These are phyloP conservation scores for Pseudogymnoascus sp. DNA, from an alignment of 2,329 filamentous ascomycete genomes.

Conservation along the genomic window DNA sequence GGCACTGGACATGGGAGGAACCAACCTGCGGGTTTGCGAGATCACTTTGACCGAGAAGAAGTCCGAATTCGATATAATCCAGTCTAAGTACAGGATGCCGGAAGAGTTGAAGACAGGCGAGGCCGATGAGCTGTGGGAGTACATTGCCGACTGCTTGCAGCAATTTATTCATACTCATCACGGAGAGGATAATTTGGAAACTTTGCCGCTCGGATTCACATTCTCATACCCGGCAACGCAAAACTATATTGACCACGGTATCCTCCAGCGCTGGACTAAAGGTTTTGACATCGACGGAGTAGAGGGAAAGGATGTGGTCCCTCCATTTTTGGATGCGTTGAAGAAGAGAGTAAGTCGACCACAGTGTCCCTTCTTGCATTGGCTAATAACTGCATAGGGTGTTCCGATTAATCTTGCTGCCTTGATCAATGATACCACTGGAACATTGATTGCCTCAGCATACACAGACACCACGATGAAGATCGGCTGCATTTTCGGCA, in stretches of 20 bases:
- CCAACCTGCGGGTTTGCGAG: constrained; percentile 89
- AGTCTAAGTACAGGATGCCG: constrained; percentile 93
- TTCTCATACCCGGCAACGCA: constrained; percentile 94
- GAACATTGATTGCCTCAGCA: constrained; percentile 88
- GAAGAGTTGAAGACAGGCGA: constrained; percentile 82
- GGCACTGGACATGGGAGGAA: constrained; percentile 91
- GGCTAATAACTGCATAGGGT: constrained; percentile 42
- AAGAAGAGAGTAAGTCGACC: constrained; percentile 49
- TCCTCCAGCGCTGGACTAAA: constrained; percentile 94
- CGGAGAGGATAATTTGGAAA: constrained; percentile 52
- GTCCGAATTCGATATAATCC: constrained; percentile 87
- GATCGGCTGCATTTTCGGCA: constrained; percentile 97
- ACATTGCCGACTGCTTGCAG: constrained; percentile 84
- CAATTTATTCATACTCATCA: constrained; percentile 87
- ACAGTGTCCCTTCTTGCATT: neutral
- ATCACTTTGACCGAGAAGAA: constrained; percentile 80
- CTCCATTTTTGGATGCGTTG: constrained; percentile 74
- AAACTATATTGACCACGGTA: constrained; percentile 84
- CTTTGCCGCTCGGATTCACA: constrained; percentile 80
- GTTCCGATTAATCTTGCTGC: constrained; percentile 89
- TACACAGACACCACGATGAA: constrained; percentile 93
- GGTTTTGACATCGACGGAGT: constrained; percentile 91
- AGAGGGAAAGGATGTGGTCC: constrained; percentile 83
- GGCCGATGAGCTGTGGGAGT: constrained; percentile 84
- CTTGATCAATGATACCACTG: constrained; percentile 95